phyloP scores from a whole-genome alignment of 2,329 filamentous ascomycete species.

The Cladosporium velox region DNA sequence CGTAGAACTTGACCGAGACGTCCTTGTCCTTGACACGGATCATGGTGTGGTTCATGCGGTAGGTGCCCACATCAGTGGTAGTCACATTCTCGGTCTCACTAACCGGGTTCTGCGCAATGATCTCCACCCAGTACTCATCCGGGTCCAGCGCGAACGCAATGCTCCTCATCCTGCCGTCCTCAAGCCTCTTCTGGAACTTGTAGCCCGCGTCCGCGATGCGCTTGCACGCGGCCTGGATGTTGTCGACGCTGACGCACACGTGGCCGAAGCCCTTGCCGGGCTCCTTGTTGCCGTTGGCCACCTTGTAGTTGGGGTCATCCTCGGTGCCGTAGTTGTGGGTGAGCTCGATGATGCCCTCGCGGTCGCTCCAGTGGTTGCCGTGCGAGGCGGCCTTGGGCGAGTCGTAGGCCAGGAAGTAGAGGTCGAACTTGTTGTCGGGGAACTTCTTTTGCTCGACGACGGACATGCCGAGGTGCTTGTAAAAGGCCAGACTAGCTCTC shows the following conservation, averaged over 20 bases:
- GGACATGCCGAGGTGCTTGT: constrained; percentile 87
- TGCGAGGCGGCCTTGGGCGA: constrained; percentile 71
- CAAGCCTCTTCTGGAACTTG: constrained; percentile 91
- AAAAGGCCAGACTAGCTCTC: constrained; percentile 80
- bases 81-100: constrained; percentile 72
- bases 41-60: constrained; percentile 90
- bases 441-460: constrained; percentile 78
- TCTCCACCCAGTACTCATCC: constrained; percentile 64
- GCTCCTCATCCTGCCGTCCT: constrained; percentile 80
- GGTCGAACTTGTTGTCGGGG: constrained; percentile 86
- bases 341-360: constrained; percentile 78
- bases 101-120: constrained; percentile 71
- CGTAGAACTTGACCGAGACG: constrained; percentile 51
- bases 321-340: constrained; percentile 78
- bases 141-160: constrained; percentile 81
- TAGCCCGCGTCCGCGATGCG: constrained; percentile 88
- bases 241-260: constrained; percentile 69
- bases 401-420: constrained; percentile 94
- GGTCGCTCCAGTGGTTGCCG: constrained; percentile 74
- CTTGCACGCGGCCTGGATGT: constrained; percentile 84
- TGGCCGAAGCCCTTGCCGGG: constrained; percentile 82
- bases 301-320: constrained; percentile 73
- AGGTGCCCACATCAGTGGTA: constrained; percentile 72
- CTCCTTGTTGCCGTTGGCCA: constrained; percentile 89
- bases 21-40: constrained; percentile 76